Evolutionary conservation across 2,329 filamentous ascomycete genomes (phyloP).

Genomic region (Penicillium sp.): DNA sequence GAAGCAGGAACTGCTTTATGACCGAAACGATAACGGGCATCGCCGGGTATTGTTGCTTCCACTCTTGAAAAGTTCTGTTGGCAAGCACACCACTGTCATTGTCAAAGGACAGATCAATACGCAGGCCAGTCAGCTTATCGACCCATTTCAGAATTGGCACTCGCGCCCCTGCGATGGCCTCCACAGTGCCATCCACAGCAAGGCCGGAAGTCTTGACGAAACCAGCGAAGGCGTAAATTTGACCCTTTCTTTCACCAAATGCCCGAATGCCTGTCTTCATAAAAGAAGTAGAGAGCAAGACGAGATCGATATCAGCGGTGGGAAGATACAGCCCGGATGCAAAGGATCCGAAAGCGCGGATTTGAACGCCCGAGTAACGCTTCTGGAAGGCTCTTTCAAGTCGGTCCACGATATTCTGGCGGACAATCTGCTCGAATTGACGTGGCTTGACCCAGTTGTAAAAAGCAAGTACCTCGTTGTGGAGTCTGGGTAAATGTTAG

Average conservation of each 20-base stretch:
- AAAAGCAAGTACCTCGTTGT: conserved; percentile 89
- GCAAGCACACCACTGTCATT: conserved; percentile 81
- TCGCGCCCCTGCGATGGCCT: conserved; percentile 73
- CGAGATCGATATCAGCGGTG: conserved; percentile 91
- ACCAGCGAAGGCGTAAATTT: conserved; percentile 64
- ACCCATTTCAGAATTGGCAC: conserved; percentile 93
- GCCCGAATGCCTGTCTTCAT: conserved; percentile 56
- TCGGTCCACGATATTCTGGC: conserved; percentile 71
- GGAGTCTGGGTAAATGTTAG: conserved; percentile 62
- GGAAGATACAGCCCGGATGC: conserved; percentile 79
- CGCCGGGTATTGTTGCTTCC: conserved; percentile 77
- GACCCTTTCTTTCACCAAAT: conserved; percentile 56
- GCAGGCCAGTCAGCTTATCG: conserved; percentile 75
- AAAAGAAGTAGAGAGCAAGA: conserved; percentile 69
- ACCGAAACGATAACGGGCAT: conserved; percentile 86
- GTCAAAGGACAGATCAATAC: conserved; percentile 93
- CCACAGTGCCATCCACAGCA: conserved; percentile 61
- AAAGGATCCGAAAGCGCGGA: conserved; percentile 89
- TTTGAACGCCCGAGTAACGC: conserved; percentile 62
- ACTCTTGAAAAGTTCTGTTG: conserved; percentile 76
- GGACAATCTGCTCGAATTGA: conserved; percentile 75
- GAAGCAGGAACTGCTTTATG: conserved; percentile 88
- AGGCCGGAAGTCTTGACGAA: conserved; percentile 63
- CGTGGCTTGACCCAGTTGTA: conserved; percentile 81
- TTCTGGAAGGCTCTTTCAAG: conserved; percentile 64